Base-by-base conservation (phyloP, 495 filamentous ascomycete species). In the Gamarada debralockiae region DNA sequence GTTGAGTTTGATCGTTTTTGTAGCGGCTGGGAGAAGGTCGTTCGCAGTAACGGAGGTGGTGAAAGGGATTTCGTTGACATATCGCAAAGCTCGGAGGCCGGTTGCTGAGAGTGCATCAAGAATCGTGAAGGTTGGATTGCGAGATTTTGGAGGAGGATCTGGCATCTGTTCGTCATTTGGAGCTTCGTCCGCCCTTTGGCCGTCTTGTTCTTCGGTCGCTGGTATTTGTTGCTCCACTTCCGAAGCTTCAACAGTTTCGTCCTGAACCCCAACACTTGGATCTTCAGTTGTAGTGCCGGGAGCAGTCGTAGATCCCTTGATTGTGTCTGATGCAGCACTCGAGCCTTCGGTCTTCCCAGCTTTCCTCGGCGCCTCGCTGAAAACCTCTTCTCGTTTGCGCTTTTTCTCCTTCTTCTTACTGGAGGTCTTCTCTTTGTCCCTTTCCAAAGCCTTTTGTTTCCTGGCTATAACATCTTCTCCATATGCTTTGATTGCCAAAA, bases 71-170 rank as follows among this genome's bases (percentile, higher is more conserved):
- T 99, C 93, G 29, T 88, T 83, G 23, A 89, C 87, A 70, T 97
- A 97, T 40, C 93, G 87, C 29, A 98, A 70, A 18, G 93, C 93
- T 49, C 93, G 87, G 14, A 98, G 78, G 13, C 95, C 93, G 20
- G 92, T 96, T 13, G 93, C 93, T 10, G 95, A 97, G 22, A 98
- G 79, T 3, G 93, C 93, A 68, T 98, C 93, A 15, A 98, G 83
- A 36, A 98, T 92, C 3, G 79, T 85, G 59, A 97, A 93, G 13
- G 54, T 40, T 39, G 22, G 37, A 39, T 63, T 62, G 3, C 44
- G 44, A 3, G 44, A 46, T 50, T 52, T 51, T 3, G 24, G 44
- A 13, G 36, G 10, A 43, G 21, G 17, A 2, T 22, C 7, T 21
- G 40, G 21, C 3, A 6, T 21, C 10, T 22, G 4, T 21, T 43